phyloP scores from a whole-genome alignment of 208 protist species.

The Balamuthia mandrillaris region DNA sequence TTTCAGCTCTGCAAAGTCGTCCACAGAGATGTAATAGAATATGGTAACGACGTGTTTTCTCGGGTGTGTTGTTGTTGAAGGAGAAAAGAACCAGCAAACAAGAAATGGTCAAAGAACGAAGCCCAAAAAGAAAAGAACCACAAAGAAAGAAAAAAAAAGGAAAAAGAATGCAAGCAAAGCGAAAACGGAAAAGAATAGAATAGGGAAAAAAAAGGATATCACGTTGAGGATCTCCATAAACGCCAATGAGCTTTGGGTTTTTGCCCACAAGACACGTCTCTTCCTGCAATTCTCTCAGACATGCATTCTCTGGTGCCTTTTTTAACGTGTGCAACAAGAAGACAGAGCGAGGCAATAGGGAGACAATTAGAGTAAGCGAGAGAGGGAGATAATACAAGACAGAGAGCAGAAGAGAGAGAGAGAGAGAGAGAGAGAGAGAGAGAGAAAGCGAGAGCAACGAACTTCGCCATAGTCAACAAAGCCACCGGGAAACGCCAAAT shows the following conservation, averaged over 20 bases:
- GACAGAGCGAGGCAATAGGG: no score
- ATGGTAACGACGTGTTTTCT: background rate
- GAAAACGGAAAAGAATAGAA: background rate
- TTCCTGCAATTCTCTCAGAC: background rate
- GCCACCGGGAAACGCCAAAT: background rate
- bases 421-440: no score
- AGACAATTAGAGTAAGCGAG: no score
- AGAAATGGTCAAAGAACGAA: background rate
- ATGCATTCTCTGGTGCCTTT: background rate
- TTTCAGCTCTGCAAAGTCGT: background rate
- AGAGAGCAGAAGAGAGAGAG: no score
- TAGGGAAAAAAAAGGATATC: background rate
- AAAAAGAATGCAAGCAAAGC: background rate
- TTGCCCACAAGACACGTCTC: background rate
- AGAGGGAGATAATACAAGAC: no score
- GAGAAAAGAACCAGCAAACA: no score
- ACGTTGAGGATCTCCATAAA: background rate
- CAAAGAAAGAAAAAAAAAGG: background rate
- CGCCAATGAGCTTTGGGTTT: slow-evolving; percentile 3
- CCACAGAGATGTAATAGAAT: background rate
- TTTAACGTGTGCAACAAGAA: no score
- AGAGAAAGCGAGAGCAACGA: no score
- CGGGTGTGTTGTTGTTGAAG: no score
- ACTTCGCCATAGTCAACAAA: slow-evolving; percentile 4
- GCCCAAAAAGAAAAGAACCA: background rate